phyloP scores from a whole-genome alignment of 148 eudicot species.

The Camellia lanceoleosa region DNA sequence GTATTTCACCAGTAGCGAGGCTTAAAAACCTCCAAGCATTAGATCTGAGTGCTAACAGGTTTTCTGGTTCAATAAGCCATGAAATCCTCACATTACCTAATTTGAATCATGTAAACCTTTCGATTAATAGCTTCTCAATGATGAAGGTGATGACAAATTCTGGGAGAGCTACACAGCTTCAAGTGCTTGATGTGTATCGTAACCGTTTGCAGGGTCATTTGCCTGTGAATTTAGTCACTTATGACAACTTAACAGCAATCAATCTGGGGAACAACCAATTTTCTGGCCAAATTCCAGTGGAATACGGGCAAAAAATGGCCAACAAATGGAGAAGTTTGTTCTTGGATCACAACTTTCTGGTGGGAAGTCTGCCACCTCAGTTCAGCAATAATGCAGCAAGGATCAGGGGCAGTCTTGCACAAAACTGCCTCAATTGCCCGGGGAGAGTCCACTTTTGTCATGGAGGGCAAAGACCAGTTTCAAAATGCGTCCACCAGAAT shows the following conservation, averaged over 20 bases:
- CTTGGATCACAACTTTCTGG: slow-evolving; percentile 59
- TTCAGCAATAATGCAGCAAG: slow-evolving; percentile 19
- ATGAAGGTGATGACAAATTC: slow-evolving; percentile 42
- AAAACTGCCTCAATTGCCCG: slow-evolving; percentile 68
- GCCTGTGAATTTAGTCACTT: slow-evolving; percentile 55
- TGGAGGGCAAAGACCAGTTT: slow-evolving; percentile 69
- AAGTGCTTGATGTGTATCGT: slow-evolving; percentile 43
- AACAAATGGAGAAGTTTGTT: slow-evolving; percentile 49
- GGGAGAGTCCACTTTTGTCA: slow-evolving; percentile 35
- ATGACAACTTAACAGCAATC: slow-evolving; percentile 35
- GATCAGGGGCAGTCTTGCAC: slow-evolving; percentile 50
- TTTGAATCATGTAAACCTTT: slow-evolving; percentile 39
- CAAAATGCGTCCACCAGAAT: slow-evolving; percentile 30
- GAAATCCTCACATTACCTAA: slow-evolving; percentile 48
- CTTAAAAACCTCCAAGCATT: slow-evolving; percentile 33
- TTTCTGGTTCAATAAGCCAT: slow-evolving; percentile 41
- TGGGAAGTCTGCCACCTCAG: slow-evolving; percentile 52
- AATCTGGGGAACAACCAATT: slow-evolving; percentile 56
- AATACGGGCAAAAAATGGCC: slow-evolving; percentile 45
- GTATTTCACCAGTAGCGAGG: slow-evolving; percentile 33
- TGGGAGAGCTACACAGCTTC: slow-evolving; percentile 33
- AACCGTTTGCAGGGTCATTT: slow-evolving; percentile 54
- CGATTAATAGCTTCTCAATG: slow-evolving; percentile 47
- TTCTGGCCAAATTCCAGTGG: slow-evolving; percentile 52
- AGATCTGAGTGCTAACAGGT: slow-evolving; percentile 62